These are phyloP conservation scores for Stephanodiscus triporus DNA, from an alignment of 108 stramenopile species.

Conservation along the genomic window DNA sequence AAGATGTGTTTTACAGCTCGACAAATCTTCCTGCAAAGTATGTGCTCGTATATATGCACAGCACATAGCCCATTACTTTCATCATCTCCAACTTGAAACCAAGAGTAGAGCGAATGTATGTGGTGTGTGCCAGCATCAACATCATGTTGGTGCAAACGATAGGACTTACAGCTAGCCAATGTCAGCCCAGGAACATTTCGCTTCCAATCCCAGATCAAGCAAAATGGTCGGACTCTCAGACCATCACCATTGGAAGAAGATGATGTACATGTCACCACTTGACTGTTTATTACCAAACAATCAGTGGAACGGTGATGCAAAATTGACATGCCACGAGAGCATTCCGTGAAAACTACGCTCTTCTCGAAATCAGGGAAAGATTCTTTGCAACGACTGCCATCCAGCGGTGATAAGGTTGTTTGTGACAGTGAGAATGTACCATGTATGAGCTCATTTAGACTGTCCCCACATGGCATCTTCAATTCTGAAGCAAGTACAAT, in stretches of 20 bases:
- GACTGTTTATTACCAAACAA: conserved; percentile 35
- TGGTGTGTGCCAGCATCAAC: background rate
- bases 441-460: conserved; percentile 25
- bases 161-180: conserved; percentile 8
- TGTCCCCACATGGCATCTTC: conserved; percentile 33
- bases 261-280: conserved; percentile 10
- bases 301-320: conserved; percentile 31
- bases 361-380: background rate
- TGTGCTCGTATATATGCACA: conserved; percentile 34
- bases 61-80: conserved; percentile 21
- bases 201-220: conserved; percentile 52
- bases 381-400: background rate
- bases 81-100: conserved; percentile 36
- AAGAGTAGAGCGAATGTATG: conserved; percentile 29
- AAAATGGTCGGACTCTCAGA: conserved; percentile 24
- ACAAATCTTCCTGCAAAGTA: background rate
- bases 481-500: conserved; percentile 37
- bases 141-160: background rate
- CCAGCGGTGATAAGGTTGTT: background rate
- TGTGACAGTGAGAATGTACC: conserved; percentile 18
- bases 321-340: conserved; percentile 25
- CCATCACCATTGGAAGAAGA: background rate
- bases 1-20: conserved; percentile 30
- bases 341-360: conserved; percentile 7
- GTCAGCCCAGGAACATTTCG: conserved; percentile 32